Conservation (phyloP, 495 filamentous ascomycete species). For the Aspergillus hancockii region DNA sequence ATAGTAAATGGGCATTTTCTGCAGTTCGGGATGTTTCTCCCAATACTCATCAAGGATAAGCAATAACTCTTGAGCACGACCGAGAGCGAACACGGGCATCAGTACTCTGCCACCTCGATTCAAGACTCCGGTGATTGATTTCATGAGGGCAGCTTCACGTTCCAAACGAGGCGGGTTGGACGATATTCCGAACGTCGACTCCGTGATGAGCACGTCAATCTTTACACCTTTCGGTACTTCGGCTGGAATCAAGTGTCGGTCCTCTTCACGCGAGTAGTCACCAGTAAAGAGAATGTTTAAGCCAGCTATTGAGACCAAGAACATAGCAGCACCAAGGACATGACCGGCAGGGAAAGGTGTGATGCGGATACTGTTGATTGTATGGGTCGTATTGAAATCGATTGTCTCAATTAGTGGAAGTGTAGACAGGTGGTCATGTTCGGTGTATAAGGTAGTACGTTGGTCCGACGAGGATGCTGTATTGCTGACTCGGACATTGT, state of each 20-base stretch:
- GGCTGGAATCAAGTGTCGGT: slow-evolving; percentile 91
- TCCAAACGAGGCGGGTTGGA: slow-evolving; percentile 86
- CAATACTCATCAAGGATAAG: slow-evolving; percentile 97
- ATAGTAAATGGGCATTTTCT: slow-evolving; percentile 93
- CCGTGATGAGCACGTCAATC: slow-evolving; percentile 94
- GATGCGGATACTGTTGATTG: slow-evolving; percentile 91
- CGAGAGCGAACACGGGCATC: slow-evolving; percentile 94
- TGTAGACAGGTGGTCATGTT: slow-evolving; percentile 89
- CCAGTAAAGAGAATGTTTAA: slow-evolving; percentile 96
- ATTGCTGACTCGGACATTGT: slow-evolving; percentile 85
- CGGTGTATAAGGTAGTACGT: slow-evolving; percentile 81
- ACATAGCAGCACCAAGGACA: slow-evolving; percentile 98
- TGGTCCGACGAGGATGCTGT: slow-evolving; percentile 73
- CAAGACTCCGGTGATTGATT: slow-evolving; percentile 84
- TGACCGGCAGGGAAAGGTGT: slow-evolving; percentile 96
- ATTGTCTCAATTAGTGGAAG: slow-evolving; percentile 95
- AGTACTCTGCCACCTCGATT: slow-evolving; percentile 89
- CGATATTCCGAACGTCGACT: slow-evolving; percentile 94
- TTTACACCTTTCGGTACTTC: slow-evolving; percentile 81
- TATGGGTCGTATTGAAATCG: slow-evolving; percentile 96
- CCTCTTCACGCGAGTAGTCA: slow-evolving; percentile 92
- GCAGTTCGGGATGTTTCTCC: slow-evolving; percentile 80
- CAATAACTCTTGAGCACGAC: slow-evolving; percentile 88
- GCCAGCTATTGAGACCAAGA: slow-evolving; percentile 91
- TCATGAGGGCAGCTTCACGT: slow-evolving; percentile 90